Evolutionary conservation across 2,329 filamentous ascomycete genomes (phyloP), one percentile per base, ranked within the genome.

Genomic region (Aspergillus luchuensis): DNA sequence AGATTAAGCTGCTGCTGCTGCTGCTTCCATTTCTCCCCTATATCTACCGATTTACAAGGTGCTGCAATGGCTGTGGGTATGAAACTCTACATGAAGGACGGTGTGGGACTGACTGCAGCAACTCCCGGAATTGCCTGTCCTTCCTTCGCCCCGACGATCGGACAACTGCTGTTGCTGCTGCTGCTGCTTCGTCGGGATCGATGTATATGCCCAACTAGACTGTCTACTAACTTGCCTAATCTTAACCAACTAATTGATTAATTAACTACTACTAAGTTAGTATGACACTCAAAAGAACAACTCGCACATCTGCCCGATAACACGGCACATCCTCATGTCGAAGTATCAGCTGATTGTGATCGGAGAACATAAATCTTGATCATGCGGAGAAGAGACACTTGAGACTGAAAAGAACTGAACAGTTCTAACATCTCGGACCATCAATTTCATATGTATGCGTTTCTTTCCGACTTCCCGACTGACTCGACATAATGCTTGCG

Each of bases 1-100:
- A 59, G 56, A 63, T 55, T 56, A 63, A 59, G 33, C 59, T 59
- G 60, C 53, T 58, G 25, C 33, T 58, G 33, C 59, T 59, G 60
- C 17, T 10, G n/a, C 13, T n/a, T 5, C n/a, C 17, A 7, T 43
- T 43, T 10, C 17, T 17, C 17, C 17, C 8, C 7, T 43, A 43
- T 43, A 25, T 25, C 25, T 25, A 43, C 6, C 10, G 17, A 10
- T 21, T 11, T 11, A 36, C 30, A 36, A 36, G 30, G 1, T 45
- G 4, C 41, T 45, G 41, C 41, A 21, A 21, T 21, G 17, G 41
- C 41, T 11, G 41, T 45, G 41, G 41, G 10, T 21, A 2, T 23
- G 41, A 23, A 45, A 45, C 41, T 45, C 8, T 21, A 23, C 19
- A 11, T 17, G 19, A 13, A 7, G 41, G 41, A 36, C 30, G 30